Base-by-base conservation (phyloP, 2,329 filamentous ascomycete species). In the Paracorniculantispora psalliotae region DNA sequence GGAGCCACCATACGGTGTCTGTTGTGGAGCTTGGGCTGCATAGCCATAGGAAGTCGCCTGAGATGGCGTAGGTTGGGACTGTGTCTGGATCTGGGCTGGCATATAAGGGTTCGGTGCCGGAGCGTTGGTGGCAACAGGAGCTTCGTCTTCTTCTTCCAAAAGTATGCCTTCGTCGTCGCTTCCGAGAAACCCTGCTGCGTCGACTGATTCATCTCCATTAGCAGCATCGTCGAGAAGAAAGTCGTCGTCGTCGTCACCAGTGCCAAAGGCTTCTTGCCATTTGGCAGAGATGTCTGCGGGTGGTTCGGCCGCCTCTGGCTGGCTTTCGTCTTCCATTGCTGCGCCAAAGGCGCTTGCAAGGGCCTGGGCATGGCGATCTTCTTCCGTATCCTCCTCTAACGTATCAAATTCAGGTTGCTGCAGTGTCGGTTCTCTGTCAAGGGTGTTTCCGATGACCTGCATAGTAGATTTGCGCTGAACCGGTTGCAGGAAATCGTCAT, bases 121-220 rank as follows among this genome's bases (percentile, higher is more conserved):
- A 3, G 56, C 35, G n/a, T 51, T 30, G 19, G 35, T 28, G 52
- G 26, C 41, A 15, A 57, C 43, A 43, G 71, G 66, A 25, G 70
- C 59, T 17, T 79, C 69, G 21, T 80, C 74, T 12, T 77, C 79
- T 4, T 81, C 79, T 59, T 92, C 92, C 7, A 96, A 87, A 10
- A 97, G 76, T 61, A 97, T 89, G 0, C 91, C 92, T 67, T 92
- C 89, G 63, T 90, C 90, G 69, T 96, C 92, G 64, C 92, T 92
- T 48, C 89, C 85, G 63, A 92, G 86, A 64, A 93, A 86, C 1
- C 81, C 80, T 26, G 83, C 76, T 1, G 85, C 80, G 64, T 90
- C 86, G 19, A 89, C 67, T 56, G 79, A 79, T 30, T 72, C 68
- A 10, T 61, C 64, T 35, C 76, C 76, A 26, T 70, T 68, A 1